Evolutionary conservation across 805 yeast species (phyloP).

Genomic region (Candida manassasensis): DNA sequence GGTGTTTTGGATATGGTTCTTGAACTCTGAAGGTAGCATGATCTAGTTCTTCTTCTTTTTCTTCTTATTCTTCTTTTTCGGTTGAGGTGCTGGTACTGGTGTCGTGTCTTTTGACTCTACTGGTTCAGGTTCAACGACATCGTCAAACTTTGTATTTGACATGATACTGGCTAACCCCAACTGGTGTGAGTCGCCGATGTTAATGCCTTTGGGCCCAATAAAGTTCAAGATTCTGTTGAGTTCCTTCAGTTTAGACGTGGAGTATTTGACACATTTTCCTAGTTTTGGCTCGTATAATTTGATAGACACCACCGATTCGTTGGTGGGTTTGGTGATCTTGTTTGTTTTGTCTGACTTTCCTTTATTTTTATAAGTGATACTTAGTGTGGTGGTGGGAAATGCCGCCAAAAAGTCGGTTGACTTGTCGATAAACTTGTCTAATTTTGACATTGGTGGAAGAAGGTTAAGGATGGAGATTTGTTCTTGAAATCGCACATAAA

Average conservation of each 20-base stretch:
- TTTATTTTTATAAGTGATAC: conserved; percentile 27
- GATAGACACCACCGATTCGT: conserved; percentile 22
- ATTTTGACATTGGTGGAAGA: conserved; percentile 5
- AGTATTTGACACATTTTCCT: conserved; percentile 57
- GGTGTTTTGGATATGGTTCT: too few species aligned
- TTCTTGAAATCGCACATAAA: neutral
- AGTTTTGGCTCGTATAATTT: conserved; percentile 62
- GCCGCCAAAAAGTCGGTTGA: conserved; percentile 31
- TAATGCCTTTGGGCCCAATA: conserved; percentile 65
- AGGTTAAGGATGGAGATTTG: neutral
- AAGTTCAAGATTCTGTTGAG: conserved; percentile 68
- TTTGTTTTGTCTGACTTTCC: neutral
- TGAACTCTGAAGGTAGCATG: too few species aligned
- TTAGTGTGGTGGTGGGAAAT: conserved; percentile 32
- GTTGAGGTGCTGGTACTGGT: conserved; percentile 9
- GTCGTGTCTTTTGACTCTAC: conserved; percentile 7
- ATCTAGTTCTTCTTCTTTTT: conserved; percentile 23
- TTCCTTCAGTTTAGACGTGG: conserved; percentile 64
- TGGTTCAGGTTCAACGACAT: conserved; percentile 12
- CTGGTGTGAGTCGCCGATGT: conserved; percentile 19
- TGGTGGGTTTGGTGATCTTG: conserved; percentile 3
- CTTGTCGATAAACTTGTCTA: conserved; percentile 26
- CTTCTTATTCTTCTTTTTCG: conserved; percentile 25
- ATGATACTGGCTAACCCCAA: conserved; percentile 38
- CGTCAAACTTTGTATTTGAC: conserved; percentile 33